These are phyloP conservation scores for Crucihimalaya himalaica DNA, from an alignment of 345 rosid genomes.

Conservation along the genomic window DNA sequence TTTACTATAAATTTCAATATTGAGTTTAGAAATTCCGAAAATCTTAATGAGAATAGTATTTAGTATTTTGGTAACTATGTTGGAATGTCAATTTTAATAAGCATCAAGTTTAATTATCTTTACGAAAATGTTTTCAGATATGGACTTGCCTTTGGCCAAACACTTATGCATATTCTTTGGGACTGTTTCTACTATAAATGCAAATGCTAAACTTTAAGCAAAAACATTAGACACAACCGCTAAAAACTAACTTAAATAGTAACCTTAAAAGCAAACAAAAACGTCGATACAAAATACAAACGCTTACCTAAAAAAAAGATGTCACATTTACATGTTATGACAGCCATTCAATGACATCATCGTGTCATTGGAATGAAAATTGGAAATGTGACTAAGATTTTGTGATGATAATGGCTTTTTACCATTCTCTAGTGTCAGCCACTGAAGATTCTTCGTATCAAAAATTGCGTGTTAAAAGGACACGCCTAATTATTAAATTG, in stretches of 20 bases:
- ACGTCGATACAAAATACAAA: neutral
- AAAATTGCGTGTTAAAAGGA: neutral
- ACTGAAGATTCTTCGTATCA: neutral
- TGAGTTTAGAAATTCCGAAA: neutral
- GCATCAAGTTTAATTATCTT: neutral
- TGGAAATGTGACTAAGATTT: slow-evolving; percentile 6
- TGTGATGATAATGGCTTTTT: slow-evolving; percentile 22
- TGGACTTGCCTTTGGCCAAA: neutral
- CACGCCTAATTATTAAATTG: neutral
- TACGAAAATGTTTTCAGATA: neutral
- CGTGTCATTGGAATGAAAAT: neutral
- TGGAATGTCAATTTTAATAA: neutral
- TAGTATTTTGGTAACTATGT: neutral
- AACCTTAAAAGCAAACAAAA: neutral
- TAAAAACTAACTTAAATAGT: neutral
- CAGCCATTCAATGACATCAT: slow-evolving; percentile 8
- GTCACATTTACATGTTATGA: neutral
- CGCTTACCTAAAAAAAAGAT: neutral
- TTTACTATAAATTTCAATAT: neutral
- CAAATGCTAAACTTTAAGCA: neutral
- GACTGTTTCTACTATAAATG: neutral
- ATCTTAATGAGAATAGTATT: neutral
- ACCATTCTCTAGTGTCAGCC: slow-evolving; percentile 10
- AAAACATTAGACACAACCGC: neutral
- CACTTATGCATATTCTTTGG: neutral